Base-by-base conservation (phyloP, 2,329 filamentous ascomycete species). In the Beauveria sp. region DNA sequence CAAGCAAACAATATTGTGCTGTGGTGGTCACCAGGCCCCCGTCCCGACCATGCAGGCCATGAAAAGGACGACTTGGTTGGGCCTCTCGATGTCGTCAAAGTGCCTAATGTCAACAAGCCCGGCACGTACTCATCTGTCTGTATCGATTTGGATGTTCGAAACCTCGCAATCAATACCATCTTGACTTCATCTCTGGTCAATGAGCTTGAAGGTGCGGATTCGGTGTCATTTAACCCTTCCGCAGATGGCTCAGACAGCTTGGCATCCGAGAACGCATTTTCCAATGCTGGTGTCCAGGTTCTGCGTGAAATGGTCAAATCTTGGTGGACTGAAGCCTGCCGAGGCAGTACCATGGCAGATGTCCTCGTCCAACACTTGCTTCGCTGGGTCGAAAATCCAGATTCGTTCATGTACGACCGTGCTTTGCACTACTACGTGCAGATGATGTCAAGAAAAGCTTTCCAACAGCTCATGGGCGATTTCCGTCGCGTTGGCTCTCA, bases 241-340 rank as follows among this genome's bases (percentile, higher is more conserved):
- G 74, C 70, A 5, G 75, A 77, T 50, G 75, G 75, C 14, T 74
- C 74, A 0, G 74, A 76, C 62, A 70, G 87, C 20, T 83, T 96
- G 7, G 89, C 90, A 64, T 90, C 92, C 0, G 92, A 96, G 64
- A 95, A 89, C 63, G 91, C 93, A 0, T 99, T 99, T 71, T 88
- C 93, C n/a, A 90, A 91, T 55, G 92, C 93, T 3, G 91, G 92
- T 60, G 90, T 98, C 5, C 84, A 88, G 7, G 95, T 99, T 0
- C 81, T 99, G 3, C 88, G 95, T 16, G 96, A 98, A 68, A 97
- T 99, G 93, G 95, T 99, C 67, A 96, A 97, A 73, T 85, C 90
- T 3, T 99, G 96, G 96, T 99, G 95, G 95, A 84, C 88, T 1
- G 93, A 99, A 73, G 96, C 95, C 6, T 95, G 91, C 71, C 86